Conservation (phyloP, 208 protist genomes). For the Trypanosoma grayi region DNA sequence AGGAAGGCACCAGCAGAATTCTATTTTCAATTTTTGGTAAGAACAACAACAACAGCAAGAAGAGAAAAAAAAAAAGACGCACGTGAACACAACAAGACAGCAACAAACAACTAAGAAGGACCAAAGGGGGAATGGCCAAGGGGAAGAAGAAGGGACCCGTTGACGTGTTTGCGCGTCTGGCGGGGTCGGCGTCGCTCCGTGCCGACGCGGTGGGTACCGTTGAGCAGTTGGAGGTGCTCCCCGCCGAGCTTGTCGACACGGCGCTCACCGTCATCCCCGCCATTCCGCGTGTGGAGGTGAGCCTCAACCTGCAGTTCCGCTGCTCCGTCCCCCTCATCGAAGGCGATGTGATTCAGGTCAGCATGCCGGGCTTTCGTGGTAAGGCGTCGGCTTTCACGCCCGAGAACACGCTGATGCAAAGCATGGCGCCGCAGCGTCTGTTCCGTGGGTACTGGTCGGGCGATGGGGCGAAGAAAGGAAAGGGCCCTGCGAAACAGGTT, state of each 20-base stretch:
- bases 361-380: conserved; percentile 65
- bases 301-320: conserved; percentile 61
- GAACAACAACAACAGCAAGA: no score
- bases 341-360: conserved; percentile 59
- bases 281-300: conserved; percentile 58
- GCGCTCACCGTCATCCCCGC: conserved; percentile 47
- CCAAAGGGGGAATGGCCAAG: conserved; percentile 5
- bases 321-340: conserved; percentile 51
- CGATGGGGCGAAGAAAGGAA: conserved; percentile 45
- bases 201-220: neutral
- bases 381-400: conserved; percentile 50
- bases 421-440: conserved; percentile 22
- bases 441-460: conserved; percentile 83
- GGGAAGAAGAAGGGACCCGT: conserved; percentile 17
- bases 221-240: conserved; percentile 13
- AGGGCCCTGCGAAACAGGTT: conserved; percentile 60
- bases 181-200: neutral
- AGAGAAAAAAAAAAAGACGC: conserved; percentile 2
- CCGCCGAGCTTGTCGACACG: conserved; percentile 62
- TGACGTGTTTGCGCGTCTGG: conserved; percentile 28
- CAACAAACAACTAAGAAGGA: conserved; percentile 14
- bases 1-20: no score
- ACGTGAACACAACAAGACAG: neutral
- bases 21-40: no score
- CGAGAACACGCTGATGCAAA: conserved; percentile 18